These are phyloP conservation scores for Tricholoma bakamatsutake DNA, from an alignment of 768 basidiomycete genomes.

Conservation along the genomic window DNA sequence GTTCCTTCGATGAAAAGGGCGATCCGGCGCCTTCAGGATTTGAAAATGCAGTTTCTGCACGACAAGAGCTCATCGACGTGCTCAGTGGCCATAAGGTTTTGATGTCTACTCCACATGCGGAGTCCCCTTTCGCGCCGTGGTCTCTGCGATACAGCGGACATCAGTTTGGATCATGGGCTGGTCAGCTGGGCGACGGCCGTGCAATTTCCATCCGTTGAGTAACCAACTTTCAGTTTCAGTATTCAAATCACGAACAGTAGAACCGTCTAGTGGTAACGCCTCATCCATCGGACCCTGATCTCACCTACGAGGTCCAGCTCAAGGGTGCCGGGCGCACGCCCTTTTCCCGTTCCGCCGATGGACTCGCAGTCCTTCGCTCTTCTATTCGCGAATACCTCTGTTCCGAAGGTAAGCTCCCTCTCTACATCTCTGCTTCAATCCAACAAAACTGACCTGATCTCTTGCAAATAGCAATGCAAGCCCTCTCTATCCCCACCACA, in stretches of 20 bases:
- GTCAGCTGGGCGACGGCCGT: constrained; percentile 93
- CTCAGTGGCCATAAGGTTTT: constrained; percentile 74
- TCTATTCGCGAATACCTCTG: constrained; percentile 93
- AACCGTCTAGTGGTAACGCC: constrained; percentile 63
- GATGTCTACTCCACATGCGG: constrained; percentile 31
- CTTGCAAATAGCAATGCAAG: constrained; percentile 38
- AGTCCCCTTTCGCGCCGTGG: constrained; percentile 64
- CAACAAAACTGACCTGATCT: neutral
- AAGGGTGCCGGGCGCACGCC: constrained; percentile 95
- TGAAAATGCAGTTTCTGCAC: constrained; percentile 35
- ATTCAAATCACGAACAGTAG: neutral
- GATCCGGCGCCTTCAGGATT: constrained; percentile 24
- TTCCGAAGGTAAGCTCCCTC: constrained; percentile 63
- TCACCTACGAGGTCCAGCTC: constrained; percentile 81
- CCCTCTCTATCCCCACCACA: constrained; percentile 83
- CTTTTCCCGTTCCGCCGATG: constrained; percentile 89
- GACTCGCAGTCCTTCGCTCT: constrained; percentile 90
- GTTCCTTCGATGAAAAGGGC: constrained; percentile 30
- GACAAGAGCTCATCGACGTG: constrained; percentile 75
- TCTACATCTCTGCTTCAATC: neutral
- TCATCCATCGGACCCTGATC: constrained; percentile 49
- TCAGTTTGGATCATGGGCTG: constrained; percentile 87
- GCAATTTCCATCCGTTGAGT: constrained; percentile 74
- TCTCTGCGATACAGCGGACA: constrained; percentile 88
- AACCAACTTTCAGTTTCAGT: neutral